Evolutionary conservation across 495 filamentous ascomycete species (phyloP), one percentile per base, ranked within the genome.

Genomic region (Trichoderma reesei): DNA sequence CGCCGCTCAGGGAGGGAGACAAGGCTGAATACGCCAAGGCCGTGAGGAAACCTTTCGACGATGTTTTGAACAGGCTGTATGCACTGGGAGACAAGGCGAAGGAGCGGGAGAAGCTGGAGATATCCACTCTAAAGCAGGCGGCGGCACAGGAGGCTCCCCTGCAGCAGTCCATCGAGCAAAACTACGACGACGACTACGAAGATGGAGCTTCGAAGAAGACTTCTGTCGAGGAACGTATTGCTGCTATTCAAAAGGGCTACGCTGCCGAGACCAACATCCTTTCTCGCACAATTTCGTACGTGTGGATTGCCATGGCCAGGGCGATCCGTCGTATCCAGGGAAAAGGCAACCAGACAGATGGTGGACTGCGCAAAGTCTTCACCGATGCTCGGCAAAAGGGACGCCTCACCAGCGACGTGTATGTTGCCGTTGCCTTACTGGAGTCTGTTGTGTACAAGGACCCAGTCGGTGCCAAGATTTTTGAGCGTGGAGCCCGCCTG

Each of bases 361-460:
- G 88, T 33, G 94, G 94, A 8, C 87, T 90, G 65, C 86, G 94
- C 34, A 86, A 90, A 67, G 83, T 94, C 16, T 97, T 98, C 71
- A 82, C 84, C 9, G 91, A 98, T 73, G 91, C 94, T 61, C 83
- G 94, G 16, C 87, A 86, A 66, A 83, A 85, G 65, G 94, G 94
- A 33, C 87, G 90, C 36, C 84, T 98, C 39, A 95, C 88, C 18
- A 92, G 90, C 67, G 94, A 96, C 73, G 90, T 96, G 20, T 98
- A 98, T 71, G 87, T 96, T 63, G 93, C 90, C 8, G 89, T 86
- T 69, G 93, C 94, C 34, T 80, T 96, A 63, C 89, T 98, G 68
- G 94, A 98, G 69, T 92, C 94, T 73, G 87, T 92, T 69, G 94
- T 94, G 67, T 98, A 98, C 73, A 92, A 96, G 69, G 94, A 98